Evolutionary conservation across 2,329 filamentous ascomycete genomes (phyloP).

Genomic region (Helicocarpus griseus): DNA sequence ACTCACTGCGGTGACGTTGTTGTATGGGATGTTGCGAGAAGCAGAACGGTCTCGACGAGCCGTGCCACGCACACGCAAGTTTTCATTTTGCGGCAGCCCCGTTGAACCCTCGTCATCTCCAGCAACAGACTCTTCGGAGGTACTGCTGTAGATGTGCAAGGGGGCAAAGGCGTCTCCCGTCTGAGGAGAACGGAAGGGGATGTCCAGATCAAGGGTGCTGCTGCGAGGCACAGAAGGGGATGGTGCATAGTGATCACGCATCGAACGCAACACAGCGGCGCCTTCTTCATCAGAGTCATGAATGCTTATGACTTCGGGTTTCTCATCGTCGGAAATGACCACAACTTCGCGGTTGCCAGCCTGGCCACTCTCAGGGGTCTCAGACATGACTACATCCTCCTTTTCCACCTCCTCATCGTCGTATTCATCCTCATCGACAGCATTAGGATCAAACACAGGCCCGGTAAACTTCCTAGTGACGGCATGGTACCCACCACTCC

Average conservation of each 20-base stretch:
- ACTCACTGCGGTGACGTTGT: too few species aligned
- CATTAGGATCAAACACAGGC: slow-evolving; percentile 6
- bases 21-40: too few species aligned
- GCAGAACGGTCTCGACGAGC: not conserved
- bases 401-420: not conserved
- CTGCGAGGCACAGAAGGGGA: too few species aligned
- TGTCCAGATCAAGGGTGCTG: not conserved
- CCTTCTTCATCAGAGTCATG: not conserved
- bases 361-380: not conserved
- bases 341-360: not conserved
- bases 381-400: not conserved
- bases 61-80: not conserved
- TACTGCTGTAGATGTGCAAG: not conserved
- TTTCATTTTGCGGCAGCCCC: not conserved
- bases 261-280: not conserved
- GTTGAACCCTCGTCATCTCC: not conserved
- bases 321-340: not conserved
- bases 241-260: not conserved
- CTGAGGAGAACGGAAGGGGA: not conserved
- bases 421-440: slow-evolving; percentile 1
- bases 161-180: not conserved
- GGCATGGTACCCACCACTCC: slow-evolving; percentile 15
- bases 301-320: not conserved
- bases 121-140: not conserved
- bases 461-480: slow-evolving; percentile 11